These are phyloP conservation scores for Podosphaera xanthii DNA, from an alignment of 2,329 filamentous ascomycete genomes.

Conservation along the genomic window DNA sequence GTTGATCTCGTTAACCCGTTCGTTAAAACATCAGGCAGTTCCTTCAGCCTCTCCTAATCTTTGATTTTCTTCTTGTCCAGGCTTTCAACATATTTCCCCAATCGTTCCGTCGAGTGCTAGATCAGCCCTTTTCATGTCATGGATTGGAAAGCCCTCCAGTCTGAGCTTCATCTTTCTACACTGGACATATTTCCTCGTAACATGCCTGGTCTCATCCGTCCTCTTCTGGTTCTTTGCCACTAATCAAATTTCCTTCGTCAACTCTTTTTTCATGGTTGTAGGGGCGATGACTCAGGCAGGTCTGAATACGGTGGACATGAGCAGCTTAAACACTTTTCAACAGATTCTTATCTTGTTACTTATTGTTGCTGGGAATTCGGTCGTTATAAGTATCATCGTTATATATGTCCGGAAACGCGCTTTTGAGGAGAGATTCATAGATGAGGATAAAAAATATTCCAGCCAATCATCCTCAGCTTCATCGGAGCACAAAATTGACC, in stretches of 20 bases:
- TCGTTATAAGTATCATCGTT: constrained; percentile 44
- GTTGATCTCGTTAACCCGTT: too few relatives aligned
- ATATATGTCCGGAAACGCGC: constrained; percentile 34
- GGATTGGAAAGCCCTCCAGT: not conserved
- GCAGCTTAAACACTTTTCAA: constrained; percentile 41
- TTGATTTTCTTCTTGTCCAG: not conserved
- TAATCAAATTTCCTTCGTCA: constrained; percentile 31
- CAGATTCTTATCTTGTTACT: constrained; percentile 41
- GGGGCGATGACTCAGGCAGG: constrained; percentile 46
- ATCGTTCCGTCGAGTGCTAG: not conserved
- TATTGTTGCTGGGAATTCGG: constrained; percentile 40
- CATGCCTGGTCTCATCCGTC: constrained; percentile 29
- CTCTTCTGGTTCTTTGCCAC: constrained; percentile 37
- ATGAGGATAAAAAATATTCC: constrained; percentile 7
- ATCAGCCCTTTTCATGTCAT: not conserved
- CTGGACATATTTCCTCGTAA: constrained; percentile 40
- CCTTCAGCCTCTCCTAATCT: too few relatives aligned
- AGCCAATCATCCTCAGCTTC: not conserved
- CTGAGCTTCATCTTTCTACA: constrained; percentile 42
- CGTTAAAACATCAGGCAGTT: too few relatives aligned
- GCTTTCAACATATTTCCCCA: not conserved
- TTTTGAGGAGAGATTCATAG: constrained; percentile 26
- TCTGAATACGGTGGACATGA: constrained; percentile 43
- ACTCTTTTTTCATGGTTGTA: constrained; percentile 42
- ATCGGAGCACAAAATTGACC: not conserved